Conservation (phyloP, 2,329 filamentous ascomycete genomes). For the Calonectria fujianensis region DNA sequence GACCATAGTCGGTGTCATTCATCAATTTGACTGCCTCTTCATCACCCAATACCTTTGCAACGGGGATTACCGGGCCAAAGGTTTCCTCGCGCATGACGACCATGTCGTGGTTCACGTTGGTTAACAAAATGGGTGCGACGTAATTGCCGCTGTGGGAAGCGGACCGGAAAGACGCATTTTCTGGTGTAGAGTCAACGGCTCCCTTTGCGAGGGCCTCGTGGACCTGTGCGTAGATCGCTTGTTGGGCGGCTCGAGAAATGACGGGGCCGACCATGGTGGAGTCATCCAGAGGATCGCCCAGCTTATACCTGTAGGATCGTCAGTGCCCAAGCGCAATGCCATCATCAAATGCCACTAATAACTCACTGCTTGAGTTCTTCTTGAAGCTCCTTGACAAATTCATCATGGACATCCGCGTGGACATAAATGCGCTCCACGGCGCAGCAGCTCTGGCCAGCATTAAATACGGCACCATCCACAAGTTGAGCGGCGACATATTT, state of each 20-base stretch:
- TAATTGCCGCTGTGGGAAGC: conserved; percentile 87
- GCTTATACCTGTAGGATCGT: conserved; percentile 74
- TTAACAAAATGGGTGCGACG: conserved; percentile 87
- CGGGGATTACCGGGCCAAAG: conserved; percentile 91
- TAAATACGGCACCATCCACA: conserved; percentile 95
- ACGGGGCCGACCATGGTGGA: conserved; percentile 90
- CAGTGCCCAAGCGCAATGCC: background rate
- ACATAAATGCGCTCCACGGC: conserved; percentile 94
- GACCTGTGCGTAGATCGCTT: conserved; percentile 85
- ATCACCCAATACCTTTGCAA: conserved; percentile 90
- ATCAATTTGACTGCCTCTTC: conserved; percentile 87
- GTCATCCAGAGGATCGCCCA: conserved; percentile 89
- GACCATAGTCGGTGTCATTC: conserved; percentile 94
- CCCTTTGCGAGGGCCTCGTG: conserved; percentile 87
- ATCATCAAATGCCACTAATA: background rate
- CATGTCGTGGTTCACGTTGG: conserved; percentile 87
- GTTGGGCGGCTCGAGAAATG: conserved; percentile 84
- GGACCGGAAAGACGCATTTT: conserved; percentile 83
- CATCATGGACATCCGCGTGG: conserved; percentile 86
- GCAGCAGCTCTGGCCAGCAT: conserved; percentile 96
- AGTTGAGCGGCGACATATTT: conserved; percentile 94
- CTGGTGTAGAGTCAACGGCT: conserved; percentile 87
- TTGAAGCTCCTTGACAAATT: conserved; percentile 85
- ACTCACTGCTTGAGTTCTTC: conserved; percentile 77
- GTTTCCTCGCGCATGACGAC: conserved; percentile 93